Evolutionary conservation across 1,139 yeast genomes (phyloP).

Genomic region (Pichia sp.): DNA sequence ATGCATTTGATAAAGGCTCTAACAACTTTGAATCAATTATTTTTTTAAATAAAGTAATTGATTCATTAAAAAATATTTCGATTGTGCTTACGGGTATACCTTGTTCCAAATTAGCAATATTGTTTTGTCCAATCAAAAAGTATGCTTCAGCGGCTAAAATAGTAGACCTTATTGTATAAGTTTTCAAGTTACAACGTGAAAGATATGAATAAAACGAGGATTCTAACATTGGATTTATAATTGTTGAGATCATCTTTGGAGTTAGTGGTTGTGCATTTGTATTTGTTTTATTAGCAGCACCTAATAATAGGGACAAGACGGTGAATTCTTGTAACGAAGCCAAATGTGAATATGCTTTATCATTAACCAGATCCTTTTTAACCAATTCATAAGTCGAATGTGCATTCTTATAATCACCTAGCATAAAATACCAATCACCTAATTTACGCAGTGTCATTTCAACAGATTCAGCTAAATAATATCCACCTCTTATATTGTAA

Average conservation of each 20-base stretch:
- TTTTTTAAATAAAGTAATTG: conserved; percentile 43
- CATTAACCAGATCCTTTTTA: conserved; percentile 70
- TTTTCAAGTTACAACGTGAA: conserved; percentile 58
- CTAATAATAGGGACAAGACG: conserved; percentile 63
- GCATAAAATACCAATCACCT: conserved; percentile 89
- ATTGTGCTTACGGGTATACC: background rate
- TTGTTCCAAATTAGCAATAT: conserved; percentile 11
- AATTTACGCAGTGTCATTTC: conserved; percentile 75
- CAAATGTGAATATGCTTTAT: conserved; percentile 75
- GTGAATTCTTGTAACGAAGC: conserved; percentile 89
- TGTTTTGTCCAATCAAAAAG: conserved; percentile 33
- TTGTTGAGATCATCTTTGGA: conserved; percentile 51
- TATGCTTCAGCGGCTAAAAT: conserved; percentile 39
- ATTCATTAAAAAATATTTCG: conserved; percentile 41
- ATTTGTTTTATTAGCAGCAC: conserved; percentile 37
- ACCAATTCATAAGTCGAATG: conserved; percentile 77
- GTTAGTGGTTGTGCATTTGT: conserved; percentile 29
- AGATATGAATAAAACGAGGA: conserved; percentile 56
- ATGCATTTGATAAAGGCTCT: conserved; percentile 37
- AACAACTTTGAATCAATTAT: conserved; percentile 37
- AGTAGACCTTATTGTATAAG: conserved; percentile 50
- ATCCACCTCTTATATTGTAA: conserved; percentile 27
- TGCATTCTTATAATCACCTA: conserved; percentile 82
- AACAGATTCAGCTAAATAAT: conserved; percentile 53
- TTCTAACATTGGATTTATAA: conserved; percentile 62